Evolutionary conservation across 257 asterid genomes (phyloP).

Genomic region (Petrea volubilis): DNA sequence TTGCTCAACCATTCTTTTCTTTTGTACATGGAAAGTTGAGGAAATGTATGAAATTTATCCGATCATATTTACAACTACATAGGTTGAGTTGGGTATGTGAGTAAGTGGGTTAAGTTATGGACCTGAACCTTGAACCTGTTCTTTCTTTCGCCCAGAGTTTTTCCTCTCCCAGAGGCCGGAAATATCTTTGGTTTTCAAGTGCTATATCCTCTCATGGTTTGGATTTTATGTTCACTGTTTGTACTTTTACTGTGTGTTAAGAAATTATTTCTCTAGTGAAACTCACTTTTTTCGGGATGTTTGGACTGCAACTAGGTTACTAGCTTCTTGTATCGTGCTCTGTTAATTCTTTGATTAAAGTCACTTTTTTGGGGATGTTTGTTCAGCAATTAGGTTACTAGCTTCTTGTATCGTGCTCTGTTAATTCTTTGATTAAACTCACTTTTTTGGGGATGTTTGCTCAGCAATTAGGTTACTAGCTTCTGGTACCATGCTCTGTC

Average conservation of each 20-base stretch:
- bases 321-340: no score
- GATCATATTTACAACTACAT: not conserved
- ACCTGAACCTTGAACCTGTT: not conserved
- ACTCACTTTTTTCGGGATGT: not conserved
- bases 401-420: not conserved
- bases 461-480: not conserved
- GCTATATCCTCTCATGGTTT: not conserved
- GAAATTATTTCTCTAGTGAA: not conserved
- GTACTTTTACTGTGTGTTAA: not conserved
- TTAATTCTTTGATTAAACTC: no score
- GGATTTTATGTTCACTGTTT: not conserved
- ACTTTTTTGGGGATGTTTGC: not conserved
- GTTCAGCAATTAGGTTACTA: no score
- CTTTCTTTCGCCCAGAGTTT: not conserved
- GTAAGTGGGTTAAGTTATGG: not conserved
- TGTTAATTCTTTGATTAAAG: no score
- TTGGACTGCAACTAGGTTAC: no score
- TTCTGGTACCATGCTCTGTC: not conserved
- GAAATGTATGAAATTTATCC: not conserved
- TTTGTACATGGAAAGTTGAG: not conserved
- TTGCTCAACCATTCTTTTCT: not conserved
- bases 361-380: no score
- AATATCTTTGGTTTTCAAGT: not conserved
- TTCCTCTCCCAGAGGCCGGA: not conserved
- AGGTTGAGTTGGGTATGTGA: not conserved